Evolutionary conservation across 257 asterid species (phyloP).

Genomic region (Perilla frutescens): DNA sequence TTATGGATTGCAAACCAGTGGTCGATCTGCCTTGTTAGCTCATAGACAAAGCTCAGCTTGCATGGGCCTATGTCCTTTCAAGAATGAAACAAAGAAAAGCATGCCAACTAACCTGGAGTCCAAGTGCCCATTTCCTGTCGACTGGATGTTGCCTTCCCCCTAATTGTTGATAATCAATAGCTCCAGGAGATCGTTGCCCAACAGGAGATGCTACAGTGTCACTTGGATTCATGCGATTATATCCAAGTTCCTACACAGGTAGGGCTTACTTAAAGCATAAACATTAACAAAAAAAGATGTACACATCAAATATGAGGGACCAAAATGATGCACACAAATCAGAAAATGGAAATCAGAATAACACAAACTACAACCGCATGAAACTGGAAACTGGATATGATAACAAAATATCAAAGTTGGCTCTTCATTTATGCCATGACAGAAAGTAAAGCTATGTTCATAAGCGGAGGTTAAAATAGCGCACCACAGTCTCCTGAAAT

Average conservation of each 20-base stretch:
- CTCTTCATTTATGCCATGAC: slow-evolving; percentile 2
- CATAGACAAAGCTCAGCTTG: neutral
- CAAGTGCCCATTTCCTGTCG: slow-evolving; percentile 85
- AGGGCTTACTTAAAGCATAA: slow-evolving; percentile 12
- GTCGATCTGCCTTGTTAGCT: neutral
- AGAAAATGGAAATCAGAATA: slow-evolving; percentile 21
- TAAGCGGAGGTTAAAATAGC: slow-evolving; percentile 33
- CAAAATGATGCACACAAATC: slow-evolving; percentile 4
- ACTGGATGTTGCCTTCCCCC: slow-evolving; percentile 62
- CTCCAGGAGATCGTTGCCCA: slow-evolving; percentile 69
- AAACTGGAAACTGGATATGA: slow-evolving; percentile 15
- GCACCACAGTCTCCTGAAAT: slow-evolving; percentile 65
- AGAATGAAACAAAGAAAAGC: slow-evolving; percentile 6
- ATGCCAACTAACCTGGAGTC: slow-evolving; percentile 65
- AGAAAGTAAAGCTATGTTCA: neutral
- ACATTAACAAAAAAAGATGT: neutral
- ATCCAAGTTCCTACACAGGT: slow-evolving; percentile 61
- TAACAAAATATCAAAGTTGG: neutral
- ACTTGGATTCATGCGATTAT: slow-evolving; percentile 53
- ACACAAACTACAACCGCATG: neutral
- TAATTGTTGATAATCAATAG: slow-evolving; percentile 66
- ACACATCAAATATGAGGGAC: neutral
- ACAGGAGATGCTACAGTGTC: slow-evolving; percentile 63
- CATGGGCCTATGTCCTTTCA: neutral
- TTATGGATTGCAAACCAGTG: neutral